Conservation (phyloP, 2,329 filamentous ascomycete genomes). For the Gnomoniopsis sp. region DNA sequence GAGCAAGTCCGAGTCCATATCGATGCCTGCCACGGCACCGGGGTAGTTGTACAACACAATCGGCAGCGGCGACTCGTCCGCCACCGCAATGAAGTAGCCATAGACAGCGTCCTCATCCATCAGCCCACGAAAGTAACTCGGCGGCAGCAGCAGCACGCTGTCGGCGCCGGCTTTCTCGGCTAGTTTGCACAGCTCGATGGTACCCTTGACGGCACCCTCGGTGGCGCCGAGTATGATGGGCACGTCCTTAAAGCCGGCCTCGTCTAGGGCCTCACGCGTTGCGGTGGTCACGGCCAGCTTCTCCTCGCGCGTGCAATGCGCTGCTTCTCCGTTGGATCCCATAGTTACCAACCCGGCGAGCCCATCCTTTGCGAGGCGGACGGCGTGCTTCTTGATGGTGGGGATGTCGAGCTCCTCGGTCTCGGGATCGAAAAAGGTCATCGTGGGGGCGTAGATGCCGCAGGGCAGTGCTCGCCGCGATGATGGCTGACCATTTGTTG, state of each 20-base stretch:
- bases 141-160: slow-evolving; percentile 75
- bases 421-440: slow-evolving; percentile 83
- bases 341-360: slow-evolving; percentile 80
- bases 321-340: slow-evolving; percentile 88
- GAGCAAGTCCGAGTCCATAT: slow-evolving; percentile 85
- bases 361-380: slow-evolving; percentile 72
- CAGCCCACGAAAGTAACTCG: slow-evolving; percentile 77
- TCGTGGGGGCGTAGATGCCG: slow-evolving; percentile 83
- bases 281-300: slow-evolving; percentile 72
- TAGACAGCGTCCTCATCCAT: slow-evolving; percentile 72
- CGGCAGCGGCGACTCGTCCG: slow-evolving; percentile 72
- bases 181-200: slow-evolving; percentile 70
- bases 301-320: slow-evolving; percentile 77
- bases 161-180: slow-evolving; percentile 69
- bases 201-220: slow-evolving; percentile 76
- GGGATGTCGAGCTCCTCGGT: slow-evolving; percentile 83
- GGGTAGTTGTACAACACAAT: slow-evolving; percentile 90
- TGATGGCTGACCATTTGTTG: slow-evolving; percentile 32
- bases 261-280: slow-evolving; percentile 77
- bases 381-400: slow-evolving; percentile 75
- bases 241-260: slow-evolving; percentile 70
- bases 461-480: slow-evolving; percentile 61
- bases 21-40: slow-evolving; percentile 79
- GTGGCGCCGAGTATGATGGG: slow-evolving; percentile 81
- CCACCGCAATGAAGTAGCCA: slow-evolving; percentile 72